Conservation (phyloP, 2,329 filamentous ascomycete species). For the Paecilomyces dactylethromorphus region DNA sequence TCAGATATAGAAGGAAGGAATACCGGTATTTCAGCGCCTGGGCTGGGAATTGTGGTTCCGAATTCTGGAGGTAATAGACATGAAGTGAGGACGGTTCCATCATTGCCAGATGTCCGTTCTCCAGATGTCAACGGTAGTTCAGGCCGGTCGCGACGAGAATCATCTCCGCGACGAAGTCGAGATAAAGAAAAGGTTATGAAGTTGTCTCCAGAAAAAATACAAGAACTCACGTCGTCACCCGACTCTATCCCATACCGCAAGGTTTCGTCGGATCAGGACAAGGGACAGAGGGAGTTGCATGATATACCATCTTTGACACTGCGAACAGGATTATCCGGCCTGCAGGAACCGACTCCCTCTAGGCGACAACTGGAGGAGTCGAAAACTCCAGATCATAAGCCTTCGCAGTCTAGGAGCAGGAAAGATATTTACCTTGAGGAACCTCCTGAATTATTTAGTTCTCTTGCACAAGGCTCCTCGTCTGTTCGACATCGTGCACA, state of each 20-base stretch:
- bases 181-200: constrained; percentile 37
- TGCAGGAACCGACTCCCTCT: constrained; percentile 4
- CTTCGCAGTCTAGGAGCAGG: constrained; percentile 14
- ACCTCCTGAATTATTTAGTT: constrained; percentile 14
- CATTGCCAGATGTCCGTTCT: background rate
- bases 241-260: constrained; percentile 41
- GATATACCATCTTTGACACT: background rate
- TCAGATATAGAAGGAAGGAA: background rate
- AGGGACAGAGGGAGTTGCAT: background rate
- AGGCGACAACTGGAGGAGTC: constrained; percentile 20
- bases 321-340: background rate
- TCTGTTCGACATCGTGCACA: constrained; percentile 23
- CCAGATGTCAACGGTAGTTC: background rate
- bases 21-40: background rate
- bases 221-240: constrained; percentile 44
- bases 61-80: background rate
- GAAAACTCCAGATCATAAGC: constrained; percentile 11
- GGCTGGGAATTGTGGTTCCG: background rate
- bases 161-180: constrained; percentile 5
- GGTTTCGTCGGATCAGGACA: constrained; percentile 12
- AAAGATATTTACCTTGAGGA: constrained; percentile 21
- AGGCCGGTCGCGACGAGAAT: background rate
- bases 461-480: constrained; percentile 10
- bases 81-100: background rate
- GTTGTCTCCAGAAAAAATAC: constrained; percentile 44